Conservation (phyloP, 495 filamentous ascomycete genomes). For the Penicillium daleae region DNA sequence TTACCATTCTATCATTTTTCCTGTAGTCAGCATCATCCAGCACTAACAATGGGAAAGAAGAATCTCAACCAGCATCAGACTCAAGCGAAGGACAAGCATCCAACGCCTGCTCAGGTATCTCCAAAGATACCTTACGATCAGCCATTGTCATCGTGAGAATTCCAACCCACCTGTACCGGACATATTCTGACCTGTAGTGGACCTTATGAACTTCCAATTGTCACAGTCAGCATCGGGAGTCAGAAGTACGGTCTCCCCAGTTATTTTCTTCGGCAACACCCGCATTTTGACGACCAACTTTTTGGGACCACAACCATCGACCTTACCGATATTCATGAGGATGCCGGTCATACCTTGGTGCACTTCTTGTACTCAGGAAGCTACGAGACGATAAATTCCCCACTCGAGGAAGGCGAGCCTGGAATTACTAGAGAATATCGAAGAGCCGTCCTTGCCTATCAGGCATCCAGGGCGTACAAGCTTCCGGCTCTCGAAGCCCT, state of each 20-base stretch:
- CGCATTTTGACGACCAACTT: not conserved
- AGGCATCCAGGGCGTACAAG: too few relatives aligned
- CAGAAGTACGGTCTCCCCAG: not conserved
- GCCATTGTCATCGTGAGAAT: not conserved
- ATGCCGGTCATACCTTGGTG: not conserved
- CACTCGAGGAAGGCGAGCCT: too few relatives aligned
- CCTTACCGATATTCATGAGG: not conserved
- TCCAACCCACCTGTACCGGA: not conserved
- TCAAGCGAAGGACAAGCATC: not conserved
- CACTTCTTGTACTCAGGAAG: slow-evolving; percentile 1
- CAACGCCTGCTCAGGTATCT: not conserved
- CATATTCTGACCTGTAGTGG: not conserved
- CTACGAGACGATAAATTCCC: too few relatives aligned
- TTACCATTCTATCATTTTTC: too few relatives aligned
- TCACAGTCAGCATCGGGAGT: not conserved
- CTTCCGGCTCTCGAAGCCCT: too few relatives aligned
- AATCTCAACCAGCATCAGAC: too few relatives aligned
- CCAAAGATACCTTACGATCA: not conserved
- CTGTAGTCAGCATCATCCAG: too few relatives aligned
- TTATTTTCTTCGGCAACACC: not conserved
- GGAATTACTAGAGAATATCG: too few relatives aligned
- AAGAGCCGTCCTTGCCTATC: too few relatives aligned
- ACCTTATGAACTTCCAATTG: not conserved
- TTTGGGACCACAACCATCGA: not conserved
- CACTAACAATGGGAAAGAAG: too few relatives aligned